Evolutionary conservation across 306 rosid genomes (phyloP).

Genomic region (Corylus avellana): DNA sequence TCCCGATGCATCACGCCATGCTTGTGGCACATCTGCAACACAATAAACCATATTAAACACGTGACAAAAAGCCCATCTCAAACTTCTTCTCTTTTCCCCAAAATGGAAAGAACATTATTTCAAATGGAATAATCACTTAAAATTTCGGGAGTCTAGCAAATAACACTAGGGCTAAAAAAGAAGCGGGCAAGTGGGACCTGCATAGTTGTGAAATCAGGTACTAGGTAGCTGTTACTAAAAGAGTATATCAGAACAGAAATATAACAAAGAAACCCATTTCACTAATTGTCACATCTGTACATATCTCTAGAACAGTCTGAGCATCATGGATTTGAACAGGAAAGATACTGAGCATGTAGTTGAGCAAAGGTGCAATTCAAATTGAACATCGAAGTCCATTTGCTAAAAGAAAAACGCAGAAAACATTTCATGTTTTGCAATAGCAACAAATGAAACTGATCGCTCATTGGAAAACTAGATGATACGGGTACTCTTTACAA

Average conservation of each 20-base stretch:
- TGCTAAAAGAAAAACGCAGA: neutral
- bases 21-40: slow-evolving; percentile 82
- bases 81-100: neutral
- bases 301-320: neutral
- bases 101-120: neutral
- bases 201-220: neutral
- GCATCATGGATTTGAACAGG: slow-evolving; percentile 5
- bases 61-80: neutral
- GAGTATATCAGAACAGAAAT: neutral
- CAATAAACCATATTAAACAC: slow-evolving; percentile 7
- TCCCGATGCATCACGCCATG: slow-evolving; percentile 97
- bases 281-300: neutral
- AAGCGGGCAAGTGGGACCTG: neutral
- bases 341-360: neutral
- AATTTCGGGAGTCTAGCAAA: neutral
- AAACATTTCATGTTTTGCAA: neutral
- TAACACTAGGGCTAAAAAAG: neutral
- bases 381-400: neutral
- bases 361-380: neutral
- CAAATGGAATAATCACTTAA: neutral
- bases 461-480: neutral
- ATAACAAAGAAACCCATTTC: neutral
- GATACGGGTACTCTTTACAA: neutral
- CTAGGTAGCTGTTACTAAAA: neutral
- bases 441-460: neutral